These are phyloP conservation scores for Grosmannia serpens DNA, from an alignment of 2,329 filamentous ascomycete genomes.

Conservation along the genomic window DNA sequence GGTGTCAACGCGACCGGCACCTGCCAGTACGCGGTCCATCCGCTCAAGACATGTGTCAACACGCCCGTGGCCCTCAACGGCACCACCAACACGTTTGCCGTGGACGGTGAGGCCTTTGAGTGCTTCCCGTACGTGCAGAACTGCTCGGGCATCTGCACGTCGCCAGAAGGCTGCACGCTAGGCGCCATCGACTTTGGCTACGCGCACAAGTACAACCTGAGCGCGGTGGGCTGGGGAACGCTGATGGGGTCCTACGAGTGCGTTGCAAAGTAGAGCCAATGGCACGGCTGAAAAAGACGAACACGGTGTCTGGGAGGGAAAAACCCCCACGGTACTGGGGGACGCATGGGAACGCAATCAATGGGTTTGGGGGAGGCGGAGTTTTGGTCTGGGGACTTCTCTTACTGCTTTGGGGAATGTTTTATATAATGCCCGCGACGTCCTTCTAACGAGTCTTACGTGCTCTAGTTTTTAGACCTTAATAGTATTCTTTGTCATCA, in stretches of 20 bases:
- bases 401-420: background rate
- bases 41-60: conserved; percentile 33
- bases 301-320: background rate
- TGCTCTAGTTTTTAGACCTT: background rate
- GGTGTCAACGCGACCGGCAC: conserved; percentile 36
- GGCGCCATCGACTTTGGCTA: conserved; percentile 34
- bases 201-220: conserved; percentile 35
- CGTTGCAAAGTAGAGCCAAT: conserved; percentile 10
- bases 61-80: conserved; percentile 25
- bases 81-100: conserved; percentile 36
- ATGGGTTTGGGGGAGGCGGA: background rate
- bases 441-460: background rate
- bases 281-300: background rate
- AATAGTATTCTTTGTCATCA: background rate
- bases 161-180: conserved; percentile 40
- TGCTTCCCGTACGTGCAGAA: conserved; percentile 32
- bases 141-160: conserved; percentile 34
- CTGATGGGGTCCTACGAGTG: conserved; percentile 26
- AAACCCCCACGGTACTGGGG: background rate
- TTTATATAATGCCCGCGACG: background rate
- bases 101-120: conserved; percentile 35
- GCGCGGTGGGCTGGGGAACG: conserved; percentile 31
- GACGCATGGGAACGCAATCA: background rate
- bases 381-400: background rate
- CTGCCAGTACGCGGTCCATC: conserved; percentile 32